Evolutionary conservation across 495 filamentous ascomycete species (phyloP).

Genomic region (Astrocystis sublimbata): DNA sequence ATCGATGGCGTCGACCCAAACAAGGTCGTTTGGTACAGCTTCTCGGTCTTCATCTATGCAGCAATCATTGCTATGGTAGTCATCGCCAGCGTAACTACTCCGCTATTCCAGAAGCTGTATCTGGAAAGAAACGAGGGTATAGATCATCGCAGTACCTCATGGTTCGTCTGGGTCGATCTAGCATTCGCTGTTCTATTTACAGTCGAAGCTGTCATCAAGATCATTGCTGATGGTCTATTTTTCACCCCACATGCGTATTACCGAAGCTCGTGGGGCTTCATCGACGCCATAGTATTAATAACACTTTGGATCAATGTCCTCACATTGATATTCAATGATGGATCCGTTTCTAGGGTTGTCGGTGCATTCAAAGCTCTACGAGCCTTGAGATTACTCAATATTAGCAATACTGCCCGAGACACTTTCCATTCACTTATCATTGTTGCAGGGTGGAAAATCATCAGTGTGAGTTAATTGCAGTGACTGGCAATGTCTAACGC

Average conservation of each 20-base stretch:
- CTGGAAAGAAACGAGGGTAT: conserved; percentile 56
- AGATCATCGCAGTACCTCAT: conserved; percentile 60
- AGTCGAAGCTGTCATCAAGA: conserved; percentile 85
- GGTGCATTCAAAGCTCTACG: conserved; percentile 98
- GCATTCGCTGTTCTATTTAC: conserved; percentile 88
- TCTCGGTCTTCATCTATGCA: conserved; percentile 91
- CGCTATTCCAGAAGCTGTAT: conserved; percentile 86
- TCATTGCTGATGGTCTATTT: conserved; percentile 94
- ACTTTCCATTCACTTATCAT: conserved; percentile 97
- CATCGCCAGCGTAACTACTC: conserved; percentile 91
- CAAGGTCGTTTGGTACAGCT: conserved; percentile 84
- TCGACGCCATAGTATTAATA: conserved; percentile 88
- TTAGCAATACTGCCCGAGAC: conserved; percentile 92
- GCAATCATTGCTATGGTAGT: conserved; percentile 97
- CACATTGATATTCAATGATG: conserved; percentile 74
- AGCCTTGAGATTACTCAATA: conserved; percentile 86
- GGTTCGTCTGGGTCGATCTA: conserved; percentile 92
- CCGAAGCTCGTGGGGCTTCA: conserved; percentile 93
- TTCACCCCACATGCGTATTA: conserved; percentile 98
- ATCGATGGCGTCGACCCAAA: conserved; percentile 86
- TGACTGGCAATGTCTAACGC: background rate
- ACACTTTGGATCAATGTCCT: conserved; percentile 96
- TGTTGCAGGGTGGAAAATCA: conserved; percentile 86
- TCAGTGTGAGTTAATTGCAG: conserved; percentile 48
- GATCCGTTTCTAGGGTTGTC: conserved; percentile 81